Base-by-base conservation (phyloP, 2,329 filamentous ascomycete species). In the Mariannaea sp. region DNA sequence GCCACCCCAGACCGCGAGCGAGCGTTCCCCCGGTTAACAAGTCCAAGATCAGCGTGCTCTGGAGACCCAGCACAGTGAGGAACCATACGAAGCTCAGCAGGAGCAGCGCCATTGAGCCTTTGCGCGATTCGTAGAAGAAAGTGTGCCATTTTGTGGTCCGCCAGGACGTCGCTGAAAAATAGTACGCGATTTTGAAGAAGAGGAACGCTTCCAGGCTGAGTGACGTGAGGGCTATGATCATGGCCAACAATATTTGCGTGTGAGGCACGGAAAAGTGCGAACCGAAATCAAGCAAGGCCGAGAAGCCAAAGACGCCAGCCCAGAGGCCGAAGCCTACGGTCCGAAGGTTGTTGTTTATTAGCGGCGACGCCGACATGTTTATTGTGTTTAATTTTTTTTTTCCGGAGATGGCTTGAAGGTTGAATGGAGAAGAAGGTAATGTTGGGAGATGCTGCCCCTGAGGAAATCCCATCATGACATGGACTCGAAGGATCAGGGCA, bases 101-200 rank as follows among this genome's bases (percentile, higher is more conserved):
- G 13, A 61, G 51, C 3, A 65, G 56, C 7, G 49, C 40, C 50
- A 58, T 55, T 5, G 62, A 55, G 27, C 55, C 64, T 24, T 58
- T 48, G 10, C 55, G 50, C 1, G 53, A 49, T 9, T 57, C 48
- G 38, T 62, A 61, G 26, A 65, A 62, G 49, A 61, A 61, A 0
- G 16, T 16, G 16, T 52, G 51, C 19, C 53, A 56, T 14, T 41
- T 36, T 5, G 17, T 48, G 1, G 55, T 51, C 14, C 36, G 12
- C 5, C 19, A 29, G 5, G 47, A 29, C 5, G 49, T 14, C 2
- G 24, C 6, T 10, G 53, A 46, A 16, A 64, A 43, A 35, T 58
- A 57, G 3, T 56, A 55, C 10, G 57, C 58, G n/a, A 48, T 43
- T 7, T 65, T 65, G 45, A 62, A 55, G n/a, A 65, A 35, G 27